A percentile compares a stretch with the other conserved stretches of the same genome.
Conservation (phyloP, 2,329 filamentous ascomycete genomes). For the Rutstroemia sp. region DNA sequence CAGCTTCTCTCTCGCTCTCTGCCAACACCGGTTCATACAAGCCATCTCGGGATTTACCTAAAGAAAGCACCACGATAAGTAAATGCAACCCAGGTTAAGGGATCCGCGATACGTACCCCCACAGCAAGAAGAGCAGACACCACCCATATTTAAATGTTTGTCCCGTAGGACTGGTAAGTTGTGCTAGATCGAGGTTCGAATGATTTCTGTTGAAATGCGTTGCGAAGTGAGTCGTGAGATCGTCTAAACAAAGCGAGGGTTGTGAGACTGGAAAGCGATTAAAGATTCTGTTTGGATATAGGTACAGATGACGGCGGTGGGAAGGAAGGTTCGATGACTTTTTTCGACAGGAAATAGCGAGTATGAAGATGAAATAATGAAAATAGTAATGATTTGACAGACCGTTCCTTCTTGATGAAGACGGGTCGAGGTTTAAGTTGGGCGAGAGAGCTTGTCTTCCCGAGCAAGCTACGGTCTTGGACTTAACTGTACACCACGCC, state of each 20-base stretch:
- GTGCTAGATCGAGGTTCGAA: constrained; percentile 18
- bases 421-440: constrained; percentile 4
- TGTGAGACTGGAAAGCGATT: neutral
- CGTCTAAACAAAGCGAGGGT: constrained; percentile 12
- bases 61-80: constrained; percentile 28
- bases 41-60: constrained; percentile 71
- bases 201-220: constrained; percentile 20
- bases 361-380: neutral
- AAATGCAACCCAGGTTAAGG: constrained; percentile 11
- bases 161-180: constrained; percentile 24
- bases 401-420: constrained; percentile 5
- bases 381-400: too few species aligned
- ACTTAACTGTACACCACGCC: constrained; percentile 5
- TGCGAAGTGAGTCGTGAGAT: constrained; percentile 14
- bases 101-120: constrained; percentile 36
- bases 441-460: constrained; percentile 5
- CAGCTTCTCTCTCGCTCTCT: constrained; percentile 93
- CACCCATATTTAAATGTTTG: constrained; percentile 44
- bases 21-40: constrained; percentile 83
- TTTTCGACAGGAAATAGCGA: neutral
- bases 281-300: neutral
- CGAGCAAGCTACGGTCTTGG: constrained; percentile 6
- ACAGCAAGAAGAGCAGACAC: constrained; percentile 56
- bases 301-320: too few species aligned
- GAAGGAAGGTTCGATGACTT: constrained; percentile 11